Evolutionary conservation across 2,329 filamentous ascomycete genomes (phyloP).

Genomic region (Calonectria naviculata): DNA sequence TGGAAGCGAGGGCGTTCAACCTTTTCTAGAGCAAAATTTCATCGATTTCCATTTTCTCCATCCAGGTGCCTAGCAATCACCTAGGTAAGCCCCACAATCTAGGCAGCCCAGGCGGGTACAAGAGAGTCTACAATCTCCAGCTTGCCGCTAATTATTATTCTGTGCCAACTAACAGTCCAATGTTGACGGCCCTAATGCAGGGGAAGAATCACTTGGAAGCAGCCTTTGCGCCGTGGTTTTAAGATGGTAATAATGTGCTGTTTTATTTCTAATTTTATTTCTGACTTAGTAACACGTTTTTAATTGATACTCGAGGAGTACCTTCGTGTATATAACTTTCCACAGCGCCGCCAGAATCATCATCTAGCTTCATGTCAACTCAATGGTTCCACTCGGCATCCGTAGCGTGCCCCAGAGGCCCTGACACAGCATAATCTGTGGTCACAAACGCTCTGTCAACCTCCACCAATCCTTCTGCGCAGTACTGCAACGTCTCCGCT

Average conservation of each 20-base stretch:
- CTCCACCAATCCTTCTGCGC: conserved; percentile 44
- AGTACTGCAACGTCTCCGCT: conserved; percentile 48
- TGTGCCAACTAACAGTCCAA: too few species aligned
- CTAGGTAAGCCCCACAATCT: too few species aligned
- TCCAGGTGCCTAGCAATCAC: too few species aligned
- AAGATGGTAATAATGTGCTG: too few species aligned
- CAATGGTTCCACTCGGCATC: conserved; percentile 42
- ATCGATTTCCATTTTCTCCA: too few species aligned
- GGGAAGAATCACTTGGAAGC: background rate
- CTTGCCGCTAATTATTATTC: too few species aligned
- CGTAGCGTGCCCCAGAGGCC: conserved; percentile 44
- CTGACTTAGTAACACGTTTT: background rate
- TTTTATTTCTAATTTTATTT: background rate
- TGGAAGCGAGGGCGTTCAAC: too few species aligned
- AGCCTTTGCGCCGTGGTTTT: background rate
- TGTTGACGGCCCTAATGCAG: too few species aligned
- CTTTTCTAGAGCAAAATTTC: too few species aligned
- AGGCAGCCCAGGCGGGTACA: too few species aligned
- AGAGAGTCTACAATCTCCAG: too few species aligned
- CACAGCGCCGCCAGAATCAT: background rate
- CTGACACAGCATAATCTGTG: conserved; percentile 47
- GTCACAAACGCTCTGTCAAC: conserved; percentile 48
- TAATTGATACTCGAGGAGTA: background rate
- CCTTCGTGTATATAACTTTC: background rate
- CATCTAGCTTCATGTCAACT: background rate